phyloP scores from a whole-genome alignment of 2,329 filamentous ascomycete genomes.

The Penicillium sp. region DNA sequence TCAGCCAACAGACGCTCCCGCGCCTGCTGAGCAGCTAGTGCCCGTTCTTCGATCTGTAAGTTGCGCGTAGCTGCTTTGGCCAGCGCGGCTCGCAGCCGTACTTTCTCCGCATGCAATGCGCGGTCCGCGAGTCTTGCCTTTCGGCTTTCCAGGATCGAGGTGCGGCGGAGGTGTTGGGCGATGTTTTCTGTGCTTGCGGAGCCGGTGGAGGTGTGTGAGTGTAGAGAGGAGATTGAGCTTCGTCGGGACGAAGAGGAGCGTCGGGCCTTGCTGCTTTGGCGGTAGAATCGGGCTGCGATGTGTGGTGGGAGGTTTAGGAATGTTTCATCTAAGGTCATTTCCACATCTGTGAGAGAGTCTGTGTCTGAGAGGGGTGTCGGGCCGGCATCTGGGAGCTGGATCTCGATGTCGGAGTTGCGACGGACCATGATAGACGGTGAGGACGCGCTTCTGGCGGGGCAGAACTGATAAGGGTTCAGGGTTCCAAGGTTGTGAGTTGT shows the following conservation, averaged over 20 bases:
- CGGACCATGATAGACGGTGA: conserved; percentile 36
- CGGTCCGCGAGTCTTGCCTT: conserved; percentile 66
- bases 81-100: conserved; percentile 63
- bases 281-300: conserved; percentile 65
- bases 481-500: background rate
- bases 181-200: conserved; percentile 60
- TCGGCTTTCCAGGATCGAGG: conserved; percentile 65
- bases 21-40: conserved; percentile 63
- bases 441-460: conserved; percentile 43
- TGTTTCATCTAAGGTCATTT: conserved; percentile 44
- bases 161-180: conserved; percentile 65
- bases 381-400: conserved; percentile 41
- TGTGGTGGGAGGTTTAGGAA: conserved; percentile 59
- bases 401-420: conserved; percentile 46
- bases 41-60: conserved; percentile 62
- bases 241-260: conserved; percentile 67
- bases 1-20: conserved; percentile 66
- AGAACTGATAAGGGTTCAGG: conserved; percentile 4
- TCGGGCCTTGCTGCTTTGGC: conserved; percentile 53
- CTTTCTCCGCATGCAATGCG: conserved; percentile 67
- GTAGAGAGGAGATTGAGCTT: conserved; percentile 65
- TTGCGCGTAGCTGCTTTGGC: conserved; percentile 61
- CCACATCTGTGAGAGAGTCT: conserved; percentile 38
- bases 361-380: conserved; percentile 25
- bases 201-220: conserved; percentile 56